Conservation (phyloP, 371 early-diverging fungal genomes). For the Massospora cicadina region DNA sequence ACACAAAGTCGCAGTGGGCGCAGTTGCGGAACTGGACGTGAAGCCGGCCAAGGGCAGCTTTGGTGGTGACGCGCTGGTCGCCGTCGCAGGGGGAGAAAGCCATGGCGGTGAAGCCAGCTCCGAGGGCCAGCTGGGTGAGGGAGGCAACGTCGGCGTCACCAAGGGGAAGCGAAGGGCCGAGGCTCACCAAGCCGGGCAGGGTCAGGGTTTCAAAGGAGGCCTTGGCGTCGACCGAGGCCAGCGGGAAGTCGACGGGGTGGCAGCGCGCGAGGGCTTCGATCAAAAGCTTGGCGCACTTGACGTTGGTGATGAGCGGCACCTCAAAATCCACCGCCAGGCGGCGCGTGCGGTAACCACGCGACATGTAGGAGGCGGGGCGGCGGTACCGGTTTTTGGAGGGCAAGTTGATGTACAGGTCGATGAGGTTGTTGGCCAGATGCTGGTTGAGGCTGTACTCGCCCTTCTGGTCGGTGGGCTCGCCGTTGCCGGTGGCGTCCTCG, state of each 20-base stretch:
- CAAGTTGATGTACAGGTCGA: conserved; percentile 94
- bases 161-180: conserved; percentile 37
- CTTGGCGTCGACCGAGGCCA: conserved; percentile 70
- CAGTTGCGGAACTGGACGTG: conserved; percentile 26
- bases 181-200: conserved; percentile 79
- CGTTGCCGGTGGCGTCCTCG: conserved; percentile 24
- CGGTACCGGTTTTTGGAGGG: conserved; percentile 90
- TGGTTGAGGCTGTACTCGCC: conserved; percentile 83
- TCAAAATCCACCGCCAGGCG: conserved; percentile 94
- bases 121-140: conserved; percentile 39
- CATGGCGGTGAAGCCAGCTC: conserved; percentile 72
- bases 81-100: conserved; percentile 8
- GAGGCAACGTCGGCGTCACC: conserved; percentile 10
- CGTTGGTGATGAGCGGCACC: conserved; percentile 88
- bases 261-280: conserved; percentile 75
- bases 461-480: conserved; percentile 34
- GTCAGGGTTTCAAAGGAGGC: conserved; percentile 59
- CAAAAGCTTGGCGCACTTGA: conserved; percentile 94
- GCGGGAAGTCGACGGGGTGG: conserved; percentile 40
- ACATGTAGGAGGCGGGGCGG: conserved; percentile 88
- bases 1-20: conserved; percentile 54
- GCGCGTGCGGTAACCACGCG: conserved; percentile 82
- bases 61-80: background rate
- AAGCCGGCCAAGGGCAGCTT: background rate
- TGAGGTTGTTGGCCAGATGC: conserved; percentile 86